phyloP scores from a whole-genome alignment of 2,329 filamentous ascomycete genomes.

The Claviceps arundinis region DNA sequence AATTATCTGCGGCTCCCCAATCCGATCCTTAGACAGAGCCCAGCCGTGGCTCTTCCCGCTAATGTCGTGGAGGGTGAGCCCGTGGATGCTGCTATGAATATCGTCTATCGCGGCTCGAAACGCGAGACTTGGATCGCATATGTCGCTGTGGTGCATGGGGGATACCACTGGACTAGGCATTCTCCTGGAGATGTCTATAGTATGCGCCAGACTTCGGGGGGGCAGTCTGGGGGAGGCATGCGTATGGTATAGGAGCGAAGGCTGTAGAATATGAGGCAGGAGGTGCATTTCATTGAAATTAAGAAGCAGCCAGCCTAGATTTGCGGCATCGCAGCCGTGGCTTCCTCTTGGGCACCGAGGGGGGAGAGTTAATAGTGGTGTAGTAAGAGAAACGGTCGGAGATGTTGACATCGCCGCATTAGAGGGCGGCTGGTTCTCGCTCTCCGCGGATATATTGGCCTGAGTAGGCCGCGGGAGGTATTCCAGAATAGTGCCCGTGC shows the following conservation, averaged over 20 bases:
- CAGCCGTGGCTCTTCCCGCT: conserved; percentile 35
- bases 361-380: conserved; percentile 19
- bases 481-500: conserved; percentile 29
- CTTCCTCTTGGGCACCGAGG: conserved; percentile 37
- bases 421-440: conserved; percentile 9
- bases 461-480: conserved; percentile 24
- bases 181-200: conserved; percentile 29
- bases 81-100: conserved; percentile 36
- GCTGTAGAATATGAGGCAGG: conserved; percentile 26
- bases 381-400: conserved; percentile 4
- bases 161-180: conserved; percentile 32
- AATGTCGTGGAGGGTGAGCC: conserved; percentile 35
- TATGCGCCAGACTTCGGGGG: conserved; percentile 28
- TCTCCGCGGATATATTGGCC: conserved; percentile 8
- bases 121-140: conserved; percentile 35
- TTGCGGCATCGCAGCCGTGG: conserved; percentile 37
- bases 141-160: conserved; percentile 24
- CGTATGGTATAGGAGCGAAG: conserved; percentile 8
- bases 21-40: conserved; percentile 29
- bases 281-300: conserved; percentile 34
- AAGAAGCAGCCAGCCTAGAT: conserved; percentile 42
- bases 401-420: conserved; percentile 10
- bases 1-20: conserved; percentile 22
- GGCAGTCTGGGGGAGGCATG: conserved; percentile 11
- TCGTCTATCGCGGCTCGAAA: conserved; percentile 35